These are phyloP conservation scores for Salix arbutifolia DNA, from an alignment of 345 rosid genomes.

Conservation along the genomic window DNA sequence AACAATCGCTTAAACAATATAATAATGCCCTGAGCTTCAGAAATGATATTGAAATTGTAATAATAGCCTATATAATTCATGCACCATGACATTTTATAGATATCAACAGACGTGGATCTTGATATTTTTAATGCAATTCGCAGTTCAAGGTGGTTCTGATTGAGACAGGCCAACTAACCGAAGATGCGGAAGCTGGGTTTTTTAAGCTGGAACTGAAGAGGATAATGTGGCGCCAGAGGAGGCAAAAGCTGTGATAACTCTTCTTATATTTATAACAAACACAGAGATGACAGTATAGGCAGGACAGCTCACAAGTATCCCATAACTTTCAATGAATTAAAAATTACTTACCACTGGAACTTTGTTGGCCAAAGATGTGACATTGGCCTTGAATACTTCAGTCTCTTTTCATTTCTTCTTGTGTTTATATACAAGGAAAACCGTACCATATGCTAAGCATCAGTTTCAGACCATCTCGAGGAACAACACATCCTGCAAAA, in stretches of 20 bases:
- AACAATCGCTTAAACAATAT: background rate
- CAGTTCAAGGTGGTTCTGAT: conserved; percentile 6
- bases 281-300: conserved; percentile 24
- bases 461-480: conserved; percentile 3
- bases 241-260: conserved; percentile 47
- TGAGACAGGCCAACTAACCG: conserved; percentile 7
- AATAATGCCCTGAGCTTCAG: background rate
- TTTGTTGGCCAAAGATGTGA: conserved; percentile 26
- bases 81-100: no score
- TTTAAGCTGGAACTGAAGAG: background rate
- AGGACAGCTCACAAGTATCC: conserved; percentile 34
- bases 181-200: background rate
- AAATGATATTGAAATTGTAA: background rate
- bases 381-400: conserved; percentile 1
- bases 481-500: background rate
- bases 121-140: conserved; percentile 8
- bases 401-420: background rate
- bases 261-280: conserved; percentile 22
- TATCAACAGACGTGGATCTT: conserved; percentile 31
- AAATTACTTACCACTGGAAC: conserved; percentile 2
- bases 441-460: conserved; percentile 5
- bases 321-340: conserved; percentile 12
- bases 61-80: background rate
- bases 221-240: conserved; percentile 48
- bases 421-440: conserved; percentile 7